Evolutionary conservation across 441 rosid species (phyloP), one percentile per base, ranked within the genome.

Genomic region (Pelargonium myrrhifolium): DNA sequence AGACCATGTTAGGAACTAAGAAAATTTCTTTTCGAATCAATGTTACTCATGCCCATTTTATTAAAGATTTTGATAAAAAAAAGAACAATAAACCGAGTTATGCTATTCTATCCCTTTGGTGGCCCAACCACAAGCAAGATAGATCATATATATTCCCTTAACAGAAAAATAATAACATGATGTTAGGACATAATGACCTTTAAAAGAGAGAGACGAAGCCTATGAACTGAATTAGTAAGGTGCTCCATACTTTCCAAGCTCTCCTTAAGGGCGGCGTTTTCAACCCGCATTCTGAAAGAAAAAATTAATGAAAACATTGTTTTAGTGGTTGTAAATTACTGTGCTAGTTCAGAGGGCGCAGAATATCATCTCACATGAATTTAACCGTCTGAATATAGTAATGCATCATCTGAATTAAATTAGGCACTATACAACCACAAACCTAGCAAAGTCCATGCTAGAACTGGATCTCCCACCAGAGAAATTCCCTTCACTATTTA

Each of bases 211-310:
- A 88, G 71, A 49, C 89, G 97, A 65, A 95, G 93, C 80, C 95
- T 85, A 75, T 83, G 96, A 70, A 88, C 77, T 66, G 97, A 79
- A 68, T 85, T 79, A n/a, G 87, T 90, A 72, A 95, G 78, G 79
- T 86, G 93, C 65, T 87, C 95, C 82, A 95, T 77, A 77, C 86
- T 83, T 74, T 83, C 98, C 77, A 90, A 73, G 83, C 83, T 90
- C 81, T 95, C 99, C 77, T 79, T 90, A 17, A 95, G 79, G 61
- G 96, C 84, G 43, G 93, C 97, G 71, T 84, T 86, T 81, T 95
- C 98, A 58, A 95, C 87, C 85, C 82, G 92, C 92, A 89, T 73
- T 75, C 99, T 95, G 77, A 69, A 58, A 69, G 9, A 71, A 73
- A 68, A 71, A 61, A 9, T 26, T n/a, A 66, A 15, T 49, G 68